Conservation (phyloP, 345 rosid genomes). For the Moricandia moricandioides region DNA sequence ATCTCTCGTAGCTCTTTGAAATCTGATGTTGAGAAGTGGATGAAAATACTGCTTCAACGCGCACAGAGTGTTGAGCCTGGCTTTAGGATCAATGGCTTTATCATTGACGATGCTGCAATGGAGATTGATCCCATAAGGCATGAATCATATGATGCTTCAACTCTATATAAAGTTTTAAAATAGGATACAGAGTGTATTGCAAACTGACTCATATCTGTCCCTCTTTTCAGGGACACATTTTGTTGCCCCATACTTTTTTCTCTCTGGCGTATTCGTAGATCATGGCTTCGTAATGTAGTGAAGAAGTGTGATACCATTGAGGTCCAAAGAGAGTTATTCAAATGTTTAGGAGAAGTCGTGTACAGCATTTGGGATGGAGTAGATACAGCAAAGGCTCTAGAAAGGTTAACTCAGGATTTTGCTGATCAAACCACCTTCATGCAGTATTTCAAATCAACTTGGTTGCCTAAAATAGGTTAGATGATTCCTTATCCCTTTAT, state of each 20-base stretch:
- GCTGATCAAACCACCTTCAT: constrained; percentile 74
- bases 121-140: constrained; percentile 93
- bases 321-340: constrained; percentile 75
- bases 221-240: constrained; percentile 64
- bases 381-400: constrained; percentile 54
- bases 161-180: not conserved
- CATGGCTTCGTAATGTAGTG: constrained; percentile 86
- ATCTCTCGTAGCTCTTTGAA: constrained; percentile 82
- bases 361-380: constrained; percentile 64
- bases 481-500: constrained; percentile 1
- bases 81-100: constrained; percentile 71
- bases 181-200: not conserved
- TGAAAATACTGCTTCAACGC: constrained; percentile 68
- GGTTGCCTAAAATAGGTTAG: constrained; percentile 96
- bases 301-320: constrained; percentile 66
- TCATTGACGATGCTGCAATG: constrained; percentile 83
- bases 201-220: not conserved
- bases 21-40: constrained; percentile 83
- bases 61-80: constrained; percentile 63
- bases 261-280: constrained; percentile 89
- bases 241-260: constrained; percentile 77
- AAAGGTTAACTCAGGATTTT: constrained; percentile 68
- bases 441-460: constrained; percentile 69
- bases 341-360: constrained; percentile 66
- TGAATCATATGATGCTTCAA: too few relatives aligned